Evolutionary conservation across 768 basidiomycete species (phyloP), one percentile per base, ranked within the genome.

Genomic region (Tricholoma matsutake): DNA sequence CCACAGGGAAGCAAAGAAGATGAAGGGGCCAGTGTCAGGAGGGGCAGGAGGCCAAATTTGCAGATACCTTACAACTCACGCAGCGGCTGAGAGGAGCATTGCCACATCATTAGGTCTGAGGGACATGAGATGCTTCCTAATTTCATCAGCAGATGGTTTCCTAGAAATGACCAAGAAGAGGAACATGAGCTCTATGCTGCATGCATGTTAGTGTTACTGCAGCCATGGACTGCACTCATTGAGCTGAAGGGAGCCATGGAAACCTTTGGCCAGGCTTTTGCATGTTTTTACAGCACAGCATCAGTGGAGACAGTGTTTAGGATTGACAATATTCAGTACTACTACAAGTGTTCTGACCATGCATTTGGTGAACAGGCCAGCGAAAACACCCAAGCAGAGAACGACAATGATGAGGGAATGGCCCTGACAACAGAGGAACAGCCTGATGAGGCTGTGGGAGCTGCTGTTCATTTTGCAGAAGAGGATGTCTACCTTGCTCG

Each of bases 61-160:
- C 8, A 20, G 10, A 6, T 47, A 2, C 45, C 20, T 6, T 43
- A 43, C 18, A n/a, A 4, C 4, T 5, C 10, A 0, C 6, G 8
- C 18, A 47, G 45, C 11, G 20, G 13, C 1, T 31, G n/a, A 14
- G 25, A 18, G 25, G 51, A 56, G 14, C 16, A 14, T 5, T 51
- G 29, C 25, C 18, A n/a, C 20, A 20, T 55, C 5, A 10, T 55
- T 1, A 16, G 54, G 3, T 14, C 13, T 13, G 9, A 20, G 0
- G 69, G 66, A 0, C 79, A 79, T 59, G 74, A 77, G n/a, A 75
- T 66, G 0, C 13, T 80, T 2, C 74, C 75, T 0, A 65, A 71
- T 25, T 66, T 80, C 52, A 61, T 76, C 6, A 77, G 78, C 0
- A 57, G 41, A 8, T 77, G 68, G 61, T 73, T 77, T 53, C 71